A percentile compares a stretch with the other conserved stretches of the same genome.
Evolutionary conservation across 148 eudicot species (phyloP).

Genomic region (Polygonum maritimum): DNA sequence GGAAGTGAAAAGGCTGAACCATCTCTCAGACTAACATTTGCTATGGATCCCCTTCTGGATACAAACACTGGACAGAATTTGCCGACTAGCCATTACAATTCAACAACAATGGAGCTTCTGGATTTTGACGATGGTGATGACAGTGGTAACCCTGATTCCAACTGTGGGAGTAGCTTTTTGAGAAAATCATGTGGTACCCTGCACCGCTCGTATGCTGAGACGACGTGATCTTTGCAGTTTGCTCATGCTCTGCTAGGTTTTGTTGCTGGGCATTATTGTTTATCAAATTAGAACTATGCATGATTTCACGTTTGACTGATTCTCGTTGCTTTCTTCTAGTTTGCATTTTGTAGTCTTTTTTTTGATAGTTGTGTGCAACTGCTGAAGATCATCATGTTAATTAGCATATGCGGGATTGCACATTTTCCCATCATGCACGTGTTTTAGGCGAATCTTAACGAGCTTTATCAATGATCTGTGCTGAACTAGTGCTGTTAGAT

Average conservation of each 20-base stretch:
- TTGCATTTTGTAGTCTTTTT: background rate
- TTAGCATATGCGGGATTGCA: background rate
- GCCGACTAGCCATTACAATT: conserved; percentile 18
- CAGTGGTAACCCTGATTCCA: conserved; percentile 33
- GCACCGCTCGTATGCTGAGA: conserved; percentile 56
- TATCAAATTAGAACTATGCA: background rate
- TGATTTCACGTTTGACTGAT: background rate
- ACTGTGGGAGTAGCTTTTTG: conserved; percentile 63
- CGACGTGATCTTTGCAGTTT: conserved; percentile 19
- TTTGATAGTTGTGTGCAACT: background rate
- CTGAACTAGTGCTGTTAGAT: too few species aligned
- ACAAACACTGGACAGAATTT: background rate
- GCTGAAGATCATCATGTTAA: background rate
- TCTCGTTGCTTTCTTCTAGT: background rate
- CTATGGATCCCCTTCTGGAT: conserved; percentile 17
- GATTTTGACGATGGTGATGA: conserved; percentile 31
- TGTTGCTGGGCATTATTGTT: background rate
- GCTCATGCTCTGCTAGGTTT: background rate
- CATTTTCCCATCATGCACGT: background rate
- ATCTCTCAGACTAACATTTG: conserved; percentile 15
- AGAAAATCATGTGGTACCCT: conserved; percentile 39
- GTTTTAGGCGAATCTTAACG: too few species aligned
- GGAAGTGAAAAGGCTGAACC: conserved; percentile 25
- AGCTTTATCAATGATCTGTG: too few species aligned
- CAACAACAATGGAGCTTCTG: conserved; percentile 16